phyloP scores from a whole-genome alignment of 2,329 filamentous ascomycete genomes.

The Fusarium sp. region DNA sequence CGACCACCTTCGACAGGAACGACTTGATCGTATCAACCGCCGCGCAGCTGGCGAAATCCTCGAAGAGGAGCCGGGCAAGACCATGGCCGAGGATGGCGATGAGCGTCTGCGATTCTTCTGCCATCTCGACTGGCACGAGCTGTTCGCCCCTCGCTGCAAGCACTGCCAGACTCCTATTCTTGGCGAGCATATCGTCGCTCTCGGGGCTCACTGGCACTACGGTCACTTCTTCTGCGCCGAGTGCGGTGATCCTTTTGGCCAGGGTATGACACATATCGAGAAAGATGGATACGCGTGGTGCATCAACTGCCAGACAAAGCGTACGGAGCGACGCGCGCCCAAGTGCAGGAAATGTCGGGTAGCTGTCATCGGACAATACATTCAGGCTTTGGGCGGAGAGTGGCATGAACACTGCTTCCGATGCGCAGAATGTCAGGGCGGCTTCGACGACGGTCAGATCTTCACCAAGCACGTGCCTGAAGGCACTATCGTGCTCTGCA shows the following conservation, averaged over 20 bases:
- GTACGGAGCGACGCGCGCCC: constrained; percentile 87
- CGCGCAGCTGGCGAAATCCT: constrained; percentile 71
- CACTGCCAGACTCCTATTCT: constrained; percentile 97
- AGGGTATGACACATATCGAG: constrained; percentile 80
- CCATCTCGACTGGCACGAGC: constrained; percentile 98
- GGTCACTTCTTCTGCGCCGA: constrained; percentile 99
- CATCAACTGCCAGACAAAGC: constrained; percentile 89
- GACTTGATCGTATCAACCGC: constrained; percentile 78
- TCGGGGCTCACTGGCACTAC: constrained; percentile 95
- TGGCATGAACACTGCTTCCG: constrained; percentile 96
- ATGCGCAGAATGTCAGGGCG: constrained; percentile 73
- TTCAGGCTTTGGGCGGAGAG: constrained; percentile 88
- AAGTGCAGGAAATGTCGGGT: constrained; percentile 89
- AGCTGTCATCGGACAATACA: constrained; percentile 89
- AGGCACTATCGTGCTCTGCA: constrained; percentile 70
- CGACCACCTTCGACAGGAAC: constrained; percentile 74
- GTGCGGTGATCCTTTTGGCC: constrained; percentile 93
- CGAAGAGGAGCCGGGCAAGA: constrained; percentile 72
- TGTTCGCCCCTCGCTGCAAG: constrained; percentile 92
- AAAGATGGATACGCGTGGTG: constrained; percentile 99
- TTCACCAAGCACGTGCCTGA: constrained; percentile 68
- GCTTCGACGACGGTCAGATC: constrained; percentile 75
- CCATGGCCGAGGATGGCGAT: constrained; percentile 79
- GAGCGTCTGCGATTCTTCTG: constrained; percentile 88
- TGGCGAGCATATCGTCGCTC: constrained; percentile 92